Conservation (phyloP, 257 asterid genomes). For the Plantago major region DNA sequence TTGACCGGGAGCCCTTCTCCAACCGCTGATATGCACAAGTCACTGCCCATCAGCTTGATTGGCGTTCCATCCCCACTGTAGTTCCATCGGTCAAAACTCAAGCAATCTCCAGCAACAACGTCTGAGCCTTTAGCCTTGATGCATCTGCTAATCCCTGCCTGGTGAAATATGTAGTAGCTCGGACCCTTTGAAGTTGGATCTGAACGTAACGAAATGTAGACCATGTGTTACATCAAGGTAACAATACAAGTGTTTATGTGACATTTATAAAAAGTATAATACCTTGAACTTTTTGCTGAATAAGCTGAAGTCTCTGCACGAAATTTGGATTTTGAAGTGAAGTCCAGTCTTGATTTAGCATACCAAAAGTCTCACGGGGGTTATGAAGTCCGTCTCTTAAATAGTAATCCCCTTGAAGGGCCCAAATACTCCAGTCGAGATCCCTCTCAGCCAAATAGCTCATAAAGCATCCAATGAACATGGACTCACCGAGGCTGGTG, state of each 20-base stretch:
- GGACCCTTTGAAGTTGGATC: conserved; percentile 27
- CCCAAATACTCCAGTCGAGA: conserved; percentile 63
- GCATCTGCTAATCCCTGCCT: conserved; percentile 37
- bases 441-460: conserved; percentile 40
- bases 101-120: conserved; percentile 22
- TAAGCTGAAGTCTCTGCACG: conserved; percentile 24
- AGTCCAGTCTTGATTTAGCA: conserved; percentile 38
- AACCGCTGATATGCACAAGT: conserved; percentile 24
- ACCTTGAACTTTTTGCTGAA: conserved; percentile 33
- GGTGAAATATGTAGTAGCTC: conserved; percentile 27
- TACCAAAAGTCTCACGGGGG: conserved; percentile 41
- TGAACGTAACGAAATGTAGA: conserved; percentile 1
- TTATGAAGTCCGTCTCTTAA: conserved; percentile 33
- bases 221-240: no score
- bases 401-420: conserved; percentile 54
- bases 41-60: conserved; percentile 23
- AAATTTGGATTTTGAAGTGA: conserved; percentile 31
- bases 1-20: no score
- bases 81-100: conserved; percentile 28
- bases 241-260: background rate
- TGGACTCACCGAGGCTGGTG: conserved; percentile 23
- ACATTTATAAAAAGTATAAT: background rate
- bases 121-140: conserved; percentile 5
- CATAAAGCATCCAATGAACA: conserved; percentile 36
- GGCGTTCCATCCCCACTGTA: conserved; percentile 17